Percentiles rank a stretch among this genome's conserved stretches.
Conservation (phyloP, 495 filamentous ascomycete species). For the Penicillium parvum region DNA sequence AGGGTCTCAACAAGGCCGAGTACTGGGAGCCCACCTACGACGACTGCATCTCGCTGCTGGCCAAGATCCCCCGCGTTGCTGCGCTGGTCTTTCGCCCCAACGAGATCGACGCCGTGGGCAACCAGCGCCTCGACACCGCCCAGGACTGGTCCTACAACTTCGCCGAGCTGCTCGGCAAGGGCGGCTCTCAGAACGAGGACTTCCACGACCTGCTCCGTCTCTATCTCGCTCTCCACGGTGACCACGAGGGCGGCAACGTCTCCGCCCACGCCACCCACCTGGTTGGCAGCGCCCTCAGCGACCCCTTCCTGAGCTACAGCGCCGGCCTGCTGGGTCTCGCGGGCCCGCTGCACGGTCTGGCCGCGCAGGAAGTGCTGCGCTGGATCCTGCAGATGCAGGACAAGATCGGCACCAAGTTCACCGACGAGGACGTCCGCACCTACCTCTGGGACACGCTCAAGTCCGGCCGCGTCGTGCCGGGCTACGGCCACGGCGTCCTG, state of each 20-base stretch:
- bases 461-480: slow-evolving; percentile 90
- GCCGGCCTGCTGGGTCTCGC: slow-evolving; percentile 94
- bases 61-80: slow-evolving; percentile 94
- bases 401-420: slow-evolving; percentile 71
- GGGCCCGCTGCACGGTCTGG: slow-evolving; percentile 90
- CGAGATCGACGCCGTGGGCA: slow-evolving; percentile 61
- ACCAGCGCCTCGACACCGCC: slow-evolving; percentile 40
- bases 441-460: slow-evolving; percentile 94
- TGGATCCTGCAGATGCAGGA: slow-evolving; percentile 95
- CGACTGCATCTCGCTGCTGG: slow-evolving; percentile 87
- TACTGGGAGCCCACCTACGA: slow-evolving; percentile 99
- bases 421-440: slow-evolving; percentile 69
- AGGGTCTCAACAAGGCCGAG: slow-evolving; percentile 84
- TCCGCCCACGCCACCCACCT: slow-evolving; percentile 96
- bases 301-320: slow-evolving; percentile 93
- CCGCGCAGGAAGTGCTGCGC: slow-evolving; percentile 93
- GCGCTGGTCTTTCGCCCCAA: slow-evolving; percentile 94
- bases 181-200: slow-evolving; percentile 75
- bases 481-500: slow-evolving; percentile 97
- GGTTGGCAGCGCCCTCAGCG: slow-evolving; percentile 90
- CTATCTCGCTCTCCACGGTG: slow-evolving; percentile 93
- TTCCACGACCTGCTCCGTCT: slow-evolving; percentile 93
- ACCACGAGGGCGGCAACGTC: slow-evolving; percentile 98
- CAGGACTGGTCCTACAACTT: slow-evolving; percentile 99
- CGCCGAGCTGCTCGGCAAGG: slow-evolving; percentile 91